Base-by-base conservation (phyloP, 2,329 filamentous ascomycete genomes). In the Clarireedia paspali region DNA sequence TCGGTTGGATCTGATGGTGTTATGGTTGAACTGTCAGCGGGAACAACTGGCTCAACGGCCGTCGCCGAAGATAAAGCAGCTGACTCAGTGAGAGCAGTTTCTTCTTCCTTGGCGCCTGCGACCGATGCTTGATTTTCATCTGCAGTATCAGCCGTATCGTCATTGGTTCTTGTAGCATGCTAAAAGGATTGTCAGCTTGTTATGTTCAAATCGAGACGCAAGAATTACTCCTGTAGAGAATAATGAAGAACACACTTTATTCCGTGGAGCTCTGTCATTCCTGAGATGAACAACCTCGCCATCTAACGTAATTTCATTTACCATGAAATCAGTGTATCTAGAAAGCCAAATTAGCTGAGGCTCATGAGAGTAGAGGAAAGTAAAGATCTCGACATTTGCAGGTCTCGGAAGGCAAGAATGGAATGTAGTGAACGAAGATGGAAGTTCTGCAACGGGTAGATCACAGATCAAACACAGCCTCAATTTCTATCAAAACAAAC, bases 291-390 rank as follows among this genome's bases (percentile, higher is more conserved):
- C 67, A 26, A 88, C 83, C 59, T 79, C 68, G 27, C 85, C 85
- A 64, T 79, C 77, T 3, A 79, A 77, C 7, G 79, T 70, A 60
- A 89, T 86, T 70, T 89, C 86, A 65, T 89, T 88, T 64, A 89
- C 86, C 62, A 87, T 67, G 68, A 89, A 89, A 68, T 89, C 86
- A 7, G 84, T 87, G 67, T 88, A 89, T 68, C 83, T 83, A 52
- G 12, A 17, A 15, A 34, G 55, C 50, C 57, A 50, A 49, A 53
- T 45, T 45, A 55, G 27, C n/a, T 23, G n/a, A 15, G 17, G 20
- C 26, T 20, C 20, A 50, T 26, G 6, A 12, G n/a, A 5, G 6
- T 10, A 24, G 10, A 6, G 15, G 10, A 14, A 5, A 47, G 23
- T 34, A 12, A 34, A 34, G 30, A 12, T 12, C 10, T 34, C 30